These are phyloP conservation scores for Cryptomeria japonica DNA, from an alignment of 75 land plant genomes.

Conservation along the genomic window DNA sequence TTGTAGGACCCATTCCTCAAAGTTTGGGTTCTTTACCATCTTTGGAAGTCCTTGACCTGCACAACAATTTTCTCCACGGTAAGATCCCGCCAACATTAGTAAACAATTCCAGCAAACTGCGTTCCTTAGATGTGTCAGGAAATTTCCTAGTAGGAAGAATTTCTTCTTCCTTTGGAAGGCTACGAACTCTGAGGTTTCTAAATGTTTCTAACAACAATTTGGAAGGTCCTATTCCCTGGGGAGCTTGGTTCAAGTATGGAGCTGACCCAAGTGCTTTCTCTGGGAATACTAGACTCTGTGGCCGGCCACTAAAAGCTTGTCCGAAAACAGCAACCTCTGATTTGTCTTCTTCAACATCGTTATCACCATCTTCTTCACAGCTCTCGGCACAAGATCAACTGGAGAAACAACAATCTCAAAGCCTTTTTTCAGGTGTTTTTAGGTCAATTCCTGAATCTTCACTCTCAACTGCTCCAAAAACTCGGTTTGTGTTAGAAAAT, in stretches of 20 bases:
- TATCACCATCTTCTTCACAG: background rate
- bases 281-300: slow-evolving; percentile 31
- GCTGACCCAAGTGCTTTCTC: slow-evolving; percentile 13
- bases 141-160: slow-evolving; percentile 30
- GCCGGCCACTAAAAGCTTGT: slow-evolving; percentile 27
- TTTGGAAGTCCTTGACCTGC: slow-evolving; percentile 15
- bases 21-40: slow-evolving; percentile 13
- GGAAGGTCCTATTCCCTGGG: slow-evolving; percentile 25
- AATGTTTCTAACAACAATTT: slow-evolving; percentile 23
- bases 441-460: background rate
- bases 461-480: background rate
- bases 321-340: background rate
- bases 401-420: background rate
- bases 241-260: slow-evolving; percentile 11
- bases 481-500: background rate
- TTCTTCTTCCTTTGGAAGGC: slow-evolving; percentile 11
- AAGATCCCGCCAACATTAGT: slow-evolving; percentile 20
- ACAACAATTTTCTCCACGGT: slow-evolving; percentile 25
- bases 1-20: slow-evolving; percentile 25
- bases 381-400: background rate
- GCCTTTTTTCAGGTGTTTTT: background rate
- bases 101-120: slow-evolving; percentile 7
- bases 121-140: slow-evolving; percentile 16
- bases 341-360: too few species aligned
- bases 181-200: slow-evolving; percentile 13